Conservation (phyloP, 805 yeast genomes). For the Groenewaldozyma salmanticensis region DNA sequence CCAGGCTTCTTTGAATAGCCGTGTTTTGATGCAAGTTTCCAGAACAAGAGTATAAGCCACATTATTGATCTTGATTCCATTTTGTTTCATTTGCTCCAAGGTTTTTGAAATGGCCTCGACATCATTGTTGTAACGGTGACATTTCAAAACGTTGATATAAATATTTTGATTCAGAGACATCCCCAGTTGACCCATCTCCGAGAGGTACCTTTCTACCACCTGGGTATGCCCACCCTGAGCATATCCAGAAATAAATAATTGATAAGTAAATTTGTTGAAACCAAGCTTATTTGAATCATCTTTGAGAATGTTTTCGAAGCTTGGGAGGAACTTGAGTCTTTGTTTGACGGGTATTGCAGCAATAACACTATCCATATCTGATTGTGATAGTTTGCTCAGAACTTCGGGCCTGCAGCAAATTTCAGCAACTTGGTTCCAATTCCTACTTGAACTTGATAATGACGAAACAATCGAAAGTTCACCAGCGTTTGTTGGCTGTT, state of each 20-base stretch:
- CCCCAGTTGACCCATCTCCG: conserved; percentile 16
- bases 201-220: conserved; percentile 16
- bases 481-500: neutral
- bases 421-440: neutral
- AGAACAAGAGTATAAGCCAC: conserved; percentile 46
- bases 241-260: conserved; percentile 24
- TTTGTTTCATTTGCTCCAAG: conserved; percentile 11
- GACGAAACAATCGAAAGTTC: neutral
- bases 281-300: conserved; percentile 14
- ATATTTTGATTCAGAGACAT: conserved; percentile 20
- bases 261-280: conserved; percentile 11
- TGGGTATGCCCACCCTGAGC: conserved; percentile 21
- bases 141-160: conserved; percentile 26
- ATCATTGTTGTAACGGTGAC: conserved; percentile 21
- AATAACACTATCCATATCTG: conserved; percentile 21
- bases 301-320: conserved; percentile 18
- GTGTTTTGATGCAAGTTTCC: conserved; percentile 47
- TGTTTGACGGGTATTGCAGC: conserved; percentile 19
- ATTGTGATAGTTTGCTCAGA: neutral
- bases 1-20: conserved; percentile 49
- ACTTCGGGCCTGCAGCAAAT: neutral
- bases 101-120: conserved; percentile 15
- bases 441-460: no score
- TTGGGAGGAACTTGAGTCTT: conserved; percentile 14
- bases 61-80: conserved; percentile 9